Base-by-base conservation (phyloP, 352 stramenopile genomes). In the Pythium aristosporum region DNA sequence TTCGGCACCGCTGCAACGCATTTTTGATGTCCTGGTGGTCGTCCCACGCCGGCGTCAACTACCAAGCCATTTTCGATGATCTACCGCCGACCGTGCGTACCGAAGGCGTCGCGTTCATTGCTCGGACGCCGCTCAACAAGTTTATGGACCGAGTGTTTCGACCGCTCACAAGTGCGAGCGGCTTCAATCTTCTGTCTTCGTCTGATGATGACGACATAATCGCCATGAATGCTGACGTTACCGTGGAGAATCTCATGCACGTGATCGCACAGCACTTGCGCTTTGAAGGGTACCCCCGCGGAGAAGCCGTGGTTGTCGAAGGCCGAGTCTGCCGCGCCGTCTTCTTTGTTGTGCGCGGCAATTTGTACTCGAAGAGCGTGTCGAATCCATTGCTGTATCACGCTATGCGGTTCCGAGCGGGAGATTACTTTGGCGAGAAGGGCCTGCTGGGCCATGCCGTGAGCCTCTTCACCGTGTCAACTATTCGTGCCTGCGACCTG, bases 341-440 rank as follows among this genome's bases (percentile, higher is more conserved):
- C 69, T 87, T 89, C 54, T 91, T 91, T 43, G 77, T 89, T 30
- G 82, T 88, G 15, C 71, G 71, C 2, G 80, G 82, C 5, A 80
- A 87, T 28, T 39, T 89, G 9, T 72, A 84, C 53, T 79, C 77
- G 2, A 86, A 79, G 47, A 87, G 77, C 52, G 37, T 71, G 32
- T 88, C 80, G 10, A 87, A 88, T 47, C 60, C 79, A 18, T 46
- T 41, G 9, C 62, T 82, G n/a, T 85, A 88, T 42, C 71, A 82
- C n/a, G 74, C 69, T 3, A 66, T 57, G 9, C 69, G 74, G 25
- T 89, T 74, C 61, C 69, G 71, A 39, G 86, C 25, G n/a, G 82
- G 82, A 0, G 77, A 83, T 51, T 89, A 63, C 62, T 89, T 92
- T 30, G 80, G 82, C 37, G 77, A 92, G 20, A 67, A 77, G 13